phyloP scores from a whole-genome alignment of 768 basidiomycete genomes.

The Xerocomus brunneocitrinus region DNA sequence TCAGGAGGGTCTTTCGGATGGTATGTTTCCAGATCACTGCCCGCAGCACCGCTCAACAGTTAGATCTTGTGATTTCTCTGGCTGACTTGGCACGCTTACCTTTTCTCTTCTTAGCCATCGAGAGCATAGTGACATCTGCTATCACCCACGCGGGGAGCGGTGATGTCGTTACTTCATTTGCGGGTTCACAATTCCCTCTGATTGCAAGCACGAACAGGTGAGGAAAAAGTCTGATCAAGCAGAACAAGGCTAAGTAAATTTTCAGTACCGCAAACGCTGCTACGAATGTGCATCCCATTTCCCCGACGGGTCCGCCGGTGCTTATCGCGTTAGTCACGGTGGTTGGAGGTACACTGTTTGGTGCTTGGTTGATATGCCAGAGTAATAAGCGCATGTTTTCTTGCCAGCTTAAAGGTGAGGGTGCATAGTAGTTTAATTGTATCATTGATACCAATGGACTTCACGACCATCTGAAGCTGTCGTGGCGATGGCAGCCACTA shows the following conservation, averaged over 20 bases:
- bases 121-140: constrained; percentile 58
- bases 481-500: too few relatives aligned
- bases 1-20: constrained; percentile 14
- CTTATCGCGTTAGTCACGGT: constrained; percentile 28
- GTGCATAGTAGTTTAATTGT: neutral
- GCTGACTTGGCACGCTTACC: neutral
- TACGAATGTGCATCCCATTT: constrained; percentile 10
- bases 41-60: neutral
- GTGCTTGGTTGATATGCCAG: constrained; percentile 38
- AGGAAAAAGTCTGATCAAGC: neutral
- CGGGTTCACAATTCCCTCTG: constrained; percentile 50
- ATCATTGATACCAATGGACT: neutral
- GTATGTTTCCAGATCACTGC: constrained; percentile 1
- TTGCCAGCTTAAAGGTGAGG: neutral
- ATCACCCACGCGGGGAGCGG: constrained; percentile 52
- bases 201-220: constrained; percentile 27
- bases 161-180: constrained; percentile 45
- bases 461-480: neutral
- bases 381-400: neutral
- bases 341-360: constrained; percentile 31
- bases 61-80: neutral
- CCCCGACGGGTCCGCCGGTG: constrained; percentile 19
- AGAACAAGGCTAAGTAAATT: neutral
- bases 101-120: constrained; percentile 36
- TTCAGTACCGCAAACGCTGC: constrained; percentile 17